Evolutionary conservation across 768 basidiomycete genomes (phyloP), one percentile per base, ranked within the genome.

Genomic region (Ramaria sp.): DNA sequence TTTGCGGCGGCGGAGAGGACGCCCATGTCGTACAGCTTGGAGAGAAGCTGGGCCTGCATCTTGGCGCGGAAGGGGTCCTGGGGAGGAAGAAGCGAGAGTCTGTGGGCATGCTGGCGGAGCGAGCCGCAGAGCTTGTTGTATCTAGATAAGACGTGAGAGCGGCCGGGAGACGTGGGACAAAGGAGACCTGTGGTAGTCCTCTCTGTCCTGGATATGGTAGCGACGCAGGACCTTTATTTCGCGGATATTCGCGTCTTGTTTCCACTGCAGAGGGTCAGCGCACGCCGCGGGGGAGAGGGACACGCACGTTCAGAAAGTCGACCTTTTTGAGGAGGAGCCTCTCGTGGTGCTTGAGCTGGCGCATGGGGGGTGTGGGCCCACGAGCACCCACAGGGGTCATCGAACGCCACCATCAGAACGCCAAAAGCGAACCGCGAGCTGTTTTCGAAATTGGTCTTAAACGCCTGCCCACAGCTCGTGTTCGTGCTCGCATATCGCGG

Each of bases 11-110:
- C 75, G 67, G 87, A 89, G 59, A 99, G 78, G 54, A 98, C 82
- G 58, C 95, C 96, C 77, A 95, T 90, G 71, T 99, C 96, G 72
- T 97, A 99, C 59, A 98, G 81, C 69, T 97, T 98, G 59, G 89
- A 86, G 53, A 99, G 81, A 20, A 98, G 75, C 63, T 90, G 85
- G 45, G 72, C 81, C 71, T 99, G 88, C 82, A 89, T 90, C 56
- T 84, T 80, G 4, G 82, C 60, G 19, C 95, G 81, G 70, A 90
- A 90, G 3, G 92, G 88, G 70, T 98, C 95, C 63, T 91, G 82
- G 0, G 89, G 75, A 1, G 96, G 91, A 10, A 99, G 81, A 24
- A 91, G 75, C 17, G 94, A 85, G 47, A 97, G 67, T 20, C 91
- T 82, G 71, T 97, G 92, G 0, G 91, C 88, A 67, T 87, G 83